A percentile compares a stretch with the other conserved stretches of the same genome.
Evolutionary conservation across 1,284 basidiomycete species (phyloP).

Genomic region (Boletellus deceptivus): DNA sequence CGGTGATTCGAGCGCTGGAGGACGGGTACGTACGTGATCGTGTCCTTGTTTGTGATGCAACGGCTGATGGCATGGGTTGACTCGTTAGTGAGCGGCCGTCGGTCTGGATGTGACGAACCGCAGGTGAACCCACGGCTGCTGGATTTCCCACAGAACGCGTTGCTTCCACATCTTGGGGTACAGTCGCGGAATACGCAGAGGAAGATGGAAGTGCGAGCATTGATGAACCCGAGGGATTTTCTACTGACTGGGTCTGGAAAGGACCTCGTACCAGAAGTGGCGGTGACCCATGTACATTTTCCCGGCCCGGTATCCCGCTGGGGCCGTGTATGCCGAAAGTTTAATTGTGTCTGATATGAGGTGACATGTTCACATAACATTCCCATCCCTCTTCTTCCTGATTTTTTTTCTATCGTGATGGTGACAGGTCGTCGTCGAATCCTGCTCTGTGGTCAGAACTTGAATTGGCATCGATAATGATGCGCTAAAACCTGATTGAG

Average conservation of each 20-base stretch:
- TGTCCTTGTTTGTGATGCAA: neutral
- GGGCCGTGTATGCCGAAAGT: neutral
- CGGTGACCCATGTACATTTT: neutral
- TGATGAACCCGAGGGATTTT: slow-evolving; percentile 69
- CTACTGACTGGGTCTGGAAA: slow-evolving; percentile 58
- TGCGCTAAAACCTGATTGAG: too few species aligned
- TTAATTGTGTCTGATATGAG: too few species aligned
- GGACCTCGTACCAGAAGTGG: slow-evolving; percentile 65
- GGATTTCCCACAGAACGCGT: slow-evolving; percentile 77
- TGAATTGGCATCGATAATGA: neutral
- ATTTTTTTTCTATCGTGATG: slow-evolving; percentile 10
- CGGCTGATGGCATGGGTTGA: neutral
- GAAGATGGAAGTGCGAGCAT: slow-evolving; percentile 78
- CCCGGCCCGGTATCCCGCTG: too few species aligned
- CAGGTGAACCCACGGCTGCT: slow-evolving; percentile 77
- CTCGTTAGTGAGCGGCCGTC: slow-evolving; percentile 67
- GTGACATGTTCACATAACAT: neutral
- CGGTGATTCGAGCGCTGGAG: slow-evolving; percentile 80
- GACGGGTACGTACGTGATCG: slow-evolving; percentile 70
- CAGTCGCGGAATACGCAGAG: slow-evolving; percentile 78
- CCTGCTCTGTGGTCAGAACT: slow-evolving; percentile 27
- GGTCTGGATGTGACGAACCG: slow-evolving; percentile 92
- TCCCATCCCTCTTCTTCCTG: neutral
- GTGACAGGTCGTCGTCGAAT: slow-evolving; percentile 21
- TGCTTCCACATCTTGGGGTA: slow-evolving; percentile 89